phyloP scores from a whole-genome alignment of 495 filamentous ascomycete genomes.

The Tuber magnatum region DNA sequence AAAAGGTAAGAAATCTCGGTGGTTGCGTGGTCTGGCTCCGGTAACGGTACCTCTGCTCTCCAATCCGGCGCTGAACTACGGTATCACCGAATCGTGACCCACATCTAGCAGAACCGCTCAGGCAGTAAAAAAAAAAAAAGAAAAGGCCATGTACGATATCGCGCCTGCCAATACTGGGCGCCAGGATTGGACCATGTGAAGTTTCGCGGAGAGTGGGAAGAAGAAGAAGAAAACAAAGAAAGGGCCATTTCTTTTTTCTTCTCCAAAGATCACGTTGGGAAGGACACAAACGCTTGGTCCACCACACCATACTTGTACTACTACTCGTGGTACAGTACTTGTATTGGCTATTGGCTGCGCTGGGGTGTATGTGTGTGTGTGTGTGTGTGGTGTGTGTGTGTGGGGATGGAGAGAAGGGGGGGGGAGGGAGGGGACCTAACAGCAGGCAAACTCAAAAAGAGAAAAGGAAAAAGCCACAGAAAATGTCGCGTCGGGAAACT shows the following conservation, averaged over 20 bases:
- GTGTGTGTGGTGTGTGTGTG: no score
- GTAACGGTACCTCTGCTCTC: background rate
- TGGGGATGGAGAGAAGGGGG: no score
- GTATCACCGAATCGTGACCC: constrained; percentile 3
- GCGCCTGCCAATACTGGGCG: background rate
- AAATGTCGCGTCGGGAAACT: constrained; percentile 14
- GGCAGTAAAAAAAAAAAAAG: background rate
- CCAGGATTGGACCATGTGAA: background rate
- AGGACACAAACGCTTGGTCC: constrained; percentile 27
- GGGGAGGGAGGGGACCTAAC: background rate
- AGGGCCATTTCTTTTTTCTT: background rate
- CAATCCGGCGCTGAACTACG: background rate
- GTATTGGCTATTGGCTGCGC: constrained; percentile 17
- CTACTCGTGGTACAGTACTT: no score
- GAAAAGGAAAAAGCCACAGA: constrained; percentile 15
- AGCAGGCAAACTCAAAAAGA: background rate
- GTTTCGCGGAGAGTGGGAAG: background rate
- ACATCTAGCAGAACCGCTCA: background rate
- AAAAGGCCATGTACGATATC: no score
- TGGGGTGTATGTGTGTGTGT: no score
- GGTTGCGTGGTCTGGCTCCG: background rate
- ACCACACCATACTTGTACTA: no score
- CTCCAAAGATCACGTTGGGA: constrained; percentile 14
- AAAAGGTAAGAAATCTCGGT: background rate
- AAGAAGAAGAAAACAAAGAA: background rate